Evolutionary conservation across 331 rosid genomes (phyloP).

Genomic region (Prunus yedoensis): DNA sequence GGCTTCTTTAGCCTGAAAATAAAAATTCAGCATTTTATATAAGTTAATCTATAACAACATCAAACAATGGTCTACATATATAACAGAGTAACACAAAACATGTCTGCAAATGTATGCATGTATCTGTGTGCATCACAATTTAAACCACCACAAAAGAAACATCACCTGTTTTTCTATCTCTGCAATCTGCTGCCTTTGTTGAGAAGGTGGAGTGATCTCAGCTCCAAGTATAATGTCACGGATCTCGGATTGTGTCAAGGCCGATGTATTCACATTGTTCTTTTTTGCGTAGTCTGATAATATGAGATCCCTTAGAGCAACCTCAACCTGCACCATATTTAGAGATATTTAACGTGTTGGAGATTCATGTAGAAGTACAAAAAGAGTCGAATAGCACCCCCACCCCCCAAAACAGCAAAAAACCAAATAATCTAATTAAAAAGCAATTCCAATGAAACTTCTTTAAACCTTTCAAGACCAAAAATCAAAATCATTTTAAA

Average conservation of each 20-base stretch:
- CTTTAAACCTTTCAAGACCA: background rate
- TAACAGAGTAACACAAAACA: background rate
- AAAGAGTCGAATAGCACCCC: too few species aligned
- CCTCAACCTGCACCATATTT: slow-evolving; percentile 76
- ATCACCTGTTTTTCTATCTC: slow-evolving; percentile 97
- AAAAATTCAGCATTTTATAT: background rate
- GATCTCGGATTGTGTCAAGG: slow-evolving; percentile 93
- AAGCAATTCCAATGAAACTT: background rate
- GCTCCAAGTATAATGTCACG: slow-evolving; percentile 99
- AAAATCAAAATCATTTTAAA: background rate
- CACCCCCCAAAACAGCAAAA: too few species aligned
- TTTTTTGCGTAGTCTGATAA: slow-evolving; percentile 97
- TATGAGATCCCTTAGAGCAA: slow-evolving; percentile 95
- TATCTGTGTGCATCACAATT: background rate
- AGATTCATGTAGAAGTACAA: background rate
- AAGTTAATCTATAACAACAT: background rate
- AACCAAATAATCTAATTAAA: background rate
- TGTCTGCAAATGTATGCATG: background rate
- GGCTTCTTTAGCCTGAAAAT: slow-evolving; percentile 76
- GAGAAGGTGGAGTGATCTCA: slow-evolving; percentile 99
- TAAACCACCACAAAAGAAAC: background rate
- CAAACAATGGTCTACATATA: background rate
- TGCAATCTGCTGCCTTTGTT: slow-evolving; percentile 96
- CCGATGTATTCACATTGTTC: slow-evolving; percentile 95
- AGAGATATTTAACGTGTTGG: background rate